Evolutionary conservation across 1,284 basidiomycete species (phyloP).

Genomic region (Apiotrichum akiyoshidainum): DNA sequence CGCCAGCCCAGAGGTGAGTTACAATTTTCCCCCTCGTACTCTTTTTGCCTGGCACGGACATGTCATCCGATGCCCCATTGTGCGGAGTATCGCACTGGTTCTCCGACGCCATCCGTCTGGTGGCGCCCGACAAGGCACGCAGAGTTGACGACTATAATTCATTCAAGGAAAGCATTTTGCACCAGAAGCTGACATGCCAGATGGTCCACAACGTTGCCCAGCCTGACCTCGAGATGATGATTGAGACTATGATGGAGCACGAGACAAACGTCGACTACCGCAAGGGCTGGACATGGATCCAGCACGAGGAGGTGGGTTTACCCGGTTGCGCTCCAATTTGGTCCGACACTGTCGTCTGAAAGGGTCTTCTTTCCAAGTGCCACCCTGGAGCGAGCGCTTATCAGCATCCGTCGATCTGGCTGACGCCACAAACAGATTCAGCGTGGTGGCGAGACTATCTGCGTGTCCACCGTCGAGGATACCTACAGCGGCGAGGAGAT

Average conservation of each 20-base stretch:
- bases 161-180: neutral
- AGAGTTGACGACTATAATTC: neutral
- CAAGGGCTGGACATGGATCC: constrained; percentile 29
- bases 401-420: neutral
- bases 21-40: neutral
- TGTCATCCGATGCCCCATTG: too few species aligned
- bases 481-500: constrained; percentile 27
- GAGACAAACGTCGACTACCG: constrained; percentile 23
- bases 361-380: too few species aligned
- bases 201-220: constrained; percentile 34
- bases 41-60: neutral
- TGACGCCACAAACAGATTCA: constrained; percentile 4
- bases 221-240: constrained; percentile 26
- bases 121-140: neutral
- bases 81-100: too few species aligned
- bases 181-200: constrained; percentile 7
- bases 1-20: constrained; percentile 24
- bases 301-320: constrained; percentile 19
- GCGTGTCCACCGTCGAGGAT: constrained; percentile 22
- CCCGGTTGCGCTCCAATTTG: too few species aligned
- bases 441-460: constrained; percentile 12
- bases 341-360: too few species aligned
- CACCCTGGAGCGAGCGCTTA: too few species aligned
- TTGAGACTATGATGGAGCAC: constrained; percentile 17
- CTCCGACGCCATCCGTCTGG: too few species aligned